Base-by-base conservation (phyloP, 331 rosid genomes). In the Pyracantha coccinea region DNA sequence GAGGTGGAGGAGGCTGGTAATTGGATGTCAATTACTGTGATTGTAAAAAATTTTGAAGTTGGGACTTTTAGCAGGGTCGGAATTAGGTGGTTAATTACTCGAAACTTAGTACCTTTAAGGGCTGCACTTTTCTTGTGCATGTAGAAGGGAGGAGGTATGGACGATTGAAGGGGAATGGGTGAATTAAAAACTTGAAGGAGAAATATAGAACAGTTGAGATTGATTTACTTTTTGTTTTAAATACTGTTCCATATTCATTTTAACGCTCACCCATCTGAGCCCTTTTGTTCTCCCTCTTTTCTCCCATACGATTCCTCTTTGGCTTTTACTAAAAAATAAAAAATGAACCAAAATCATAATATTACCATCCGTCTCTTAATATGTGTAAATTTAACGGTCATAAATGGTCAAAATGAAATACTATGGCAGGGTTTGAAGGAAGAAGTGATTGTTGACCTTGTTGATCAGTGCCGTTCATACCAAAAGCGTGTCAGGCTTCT, bases 401-500 rank as follows among this genome's bases (percentile, higher is more conserved):
- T 44, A 19, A 64, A 27, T 14, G 5, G 6, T 62, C 44, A 41
- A 68, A 68, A 23, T 84, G 45, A 10, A 38, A 38, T 38, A 38
- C 45, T 38, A 38, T 86, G 83, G 76, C 89, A 95, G 99, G 91
- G 90, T 74, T 78, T 90, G 83, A 95, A 90, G 88, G 90, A 92
- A 41, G 99, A 95, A 82, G 81, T 95, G 79, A 90, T 95, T 25
- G 86, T 88, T 29, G 98, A 95, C 86, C 99, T 95, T 68, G 99
- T 88, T 68, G 99, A 95, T 75, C 99, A 95, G 83, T 95, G 99
- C 66, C 97, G 86, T 68, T 89, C 92, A 11, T 92, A 88, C 83
- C 92, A 92, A 82, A 88, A 81, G 75, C 98, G 92, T 71, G 93
- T 92, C 71, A 86, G 86, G 97, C 84, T 81, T 75, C 98, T 95